A percentile compares a stretch with the other conserved stretches of the same genome.
Conservation (phyloP, 345 rosid genomes). For the Citrus mangshanensis region DNA sequence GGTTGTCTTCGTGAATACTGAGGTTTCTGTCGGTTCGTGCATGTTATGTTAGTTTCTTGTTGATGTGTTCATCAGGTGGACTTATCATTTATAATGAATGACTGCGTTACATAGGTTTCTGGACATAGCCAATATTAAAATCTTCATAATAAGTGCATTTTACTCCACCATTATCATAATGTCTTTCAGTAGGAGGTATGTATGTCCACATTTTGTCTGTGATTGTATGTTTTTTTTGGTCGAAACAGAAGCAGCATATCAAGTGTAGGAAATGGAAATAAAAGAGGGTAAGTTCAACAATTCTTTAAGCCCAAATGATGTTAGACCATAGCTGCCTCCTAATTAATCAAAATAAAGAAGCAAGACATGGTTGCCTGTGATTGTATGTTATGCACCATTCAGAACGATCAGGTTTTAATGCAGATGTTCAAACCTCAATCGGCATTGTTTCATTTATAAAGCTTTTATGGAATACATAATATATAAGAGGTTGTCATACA, state of each 20-base stretch:
- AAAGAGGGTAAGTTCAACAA: too few relatives aligned
- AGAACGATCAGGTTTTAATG: background rate
- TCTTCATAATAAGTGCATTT: background rate
- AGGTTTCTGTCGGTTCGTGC: background rate
- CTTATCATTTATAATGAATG: background rate
- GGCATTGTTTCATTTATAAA: background rate
- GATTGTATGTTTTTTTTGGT: background rate
- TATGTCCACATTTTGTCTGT: background rate
- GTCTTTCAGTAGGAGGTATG: background rate
- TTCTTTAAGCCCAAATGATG: too few relatives aligned
- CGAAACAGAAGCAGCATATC: too few relatives aligned
- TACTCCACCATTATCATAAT: background rate
- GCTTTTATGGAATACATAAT: background rate
- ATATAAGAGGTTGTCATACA: background rate
- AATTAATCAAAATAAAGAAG: too few relatives aligned
- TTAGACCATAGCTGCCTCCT: too few relatives aligned
- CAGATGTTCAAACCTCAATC: background rate
- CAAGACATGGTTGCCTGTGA: background rate
- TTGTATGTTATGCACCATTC: conserved; percentile 1
- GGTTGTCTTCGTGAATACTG: background rate
- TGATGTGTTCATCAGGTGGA: background rate
- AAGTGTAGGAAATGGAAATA: too few relatives aligned
- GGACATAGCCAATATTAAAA: background rate
- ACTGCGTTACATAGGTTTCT: background rate
- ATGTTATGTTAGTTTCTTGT: background rate